Base-by-base conservation (phyloP, 2,329 filamentous ascomycete species). In the Botryotinia narcissicola region DNA sequence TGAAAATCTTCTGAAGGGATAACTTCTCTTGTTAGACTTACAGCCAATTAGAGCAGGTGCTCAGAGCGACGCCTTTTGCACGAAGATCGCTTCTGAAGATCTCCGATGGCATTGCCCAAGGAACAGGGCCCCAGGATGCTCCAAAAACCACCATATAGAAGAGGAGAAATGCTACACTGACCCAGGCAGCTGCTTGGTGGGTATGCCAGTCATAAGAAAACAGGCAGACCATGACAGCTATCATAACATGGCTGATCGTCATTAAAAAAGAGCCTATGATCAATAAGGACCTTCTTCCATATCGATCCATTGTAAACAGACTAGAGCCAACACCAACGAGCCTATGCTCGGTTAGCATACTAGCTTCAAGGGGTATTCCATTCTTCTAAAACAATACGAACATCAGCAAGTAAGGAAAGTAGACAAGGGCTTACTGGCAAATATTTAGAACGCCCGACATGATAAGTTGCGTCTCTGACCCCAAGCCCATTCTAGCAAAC, bases 41-140 rank as follows among this genome's bases (percentile, higher is more conserved):
- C 85, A 90, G 81, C 87, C 90, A 92, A 80, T 89, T 90, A 9
- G 85, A 87, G 75, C 85, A 87, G 0, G 89, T 91, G 0, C 88
- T 88, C 0, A 91, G 81, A 4, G 89, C 89, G 0, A 91, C 89
- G 54, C 90, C 90, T 79, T 91, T 92, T 6, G 89, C 89, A 22
- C 89, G 84, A 0, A 88, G 81, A 0, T 84, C 85, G 0, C 85
- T 86, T 0, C 88, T 88, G 60, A 91, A 91, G n/a, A 93, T 88
- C 48, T 93, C 88, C 61, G 84, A 83, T 2, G 85, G 83, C 75
- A 84, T 77, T 7, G 81, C 82, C 83, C 82, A 83, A 7, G 81
- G 74, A 29, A 74, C 59, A 46, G 72, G 74, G 10, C 74, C 74
- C 72, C 73, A 78, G 8, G 61, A 74, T 32, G 72, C 73, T 40